These are phyloP conservation scores for Saturnispora sanitii DNA, from an alignment of 805 yeast genomes.

Conservation along the genomic window DNA sequence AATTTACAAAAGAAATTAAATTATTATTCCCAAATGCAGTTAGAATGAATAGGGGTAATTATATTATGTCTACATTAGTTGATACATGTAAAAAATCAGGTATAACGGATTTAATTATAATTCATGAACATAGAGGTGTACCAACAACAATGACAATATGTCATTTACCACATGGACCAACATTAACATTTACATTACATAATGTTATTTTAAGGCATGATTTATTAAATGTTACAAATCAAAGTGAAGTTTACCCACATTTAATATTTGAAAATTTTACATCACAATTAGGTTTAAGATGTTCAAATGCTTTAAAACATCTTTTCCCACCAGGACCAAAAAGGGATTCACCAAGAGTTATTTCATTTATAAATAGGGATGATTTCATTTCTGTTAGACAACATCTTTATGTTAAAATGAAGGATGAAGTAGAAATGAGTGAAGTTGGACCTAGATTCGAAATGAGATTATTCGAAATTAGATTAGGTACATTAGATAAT, in stretches of 20 bases:
- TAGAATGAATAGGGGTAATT: slow-evolving; percentile 87
- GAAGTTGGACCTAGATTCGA: slow-evolving; percentile 99
- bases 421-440: slow-evolving; percentile 81
- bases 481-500: slow-evolving; percentile 85
- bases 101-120: slow-evolving; percentile 71
- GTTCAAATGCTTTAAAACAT: slow-evolving; percentile 72
- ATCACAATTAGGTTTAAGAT: slow-evolving; percentile 72
- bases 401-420: slow-evolving; percentile 84
- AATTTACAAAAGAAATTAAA: slow-evolving; percentile 87
- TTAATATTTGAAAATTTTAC: slow-evolving; percentile 85
- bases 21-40: slow-evolving; percentile 83
- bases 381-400: slow-evolving; percentile 94
- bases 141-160: slow-evolving; percentile 89
- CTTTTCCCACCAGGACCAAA: slow-evolving; percentile 96
- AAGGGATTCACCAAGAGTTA: slow-evolving; percentile 80
- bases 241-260: slow-evolving; percentile 89
- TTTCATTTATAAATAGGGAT: slow-evolving; percentile 81
- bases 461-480: slow-evolving; percentile 83
- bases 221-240: slow-evolving; percentile 73
- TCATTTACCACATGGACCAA: slow-evolving; percentile 98
- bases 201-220: slow-evolving; percentile 94
- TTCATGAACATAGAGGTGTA: slow-evolving; percentile 97
- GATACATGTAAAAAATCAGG: slow-evolving; percentile 70
- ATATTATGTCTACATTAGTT: slow-evolving; percentile 75
- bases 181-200: slow-evolving; percentile 87